A percentile compares a stretch with the other conserved stretches of the same genome.
Evolutionary conservation across 306 rosid genomes (phyloP).

Genomic region (Medicago lupulina): DNA sequence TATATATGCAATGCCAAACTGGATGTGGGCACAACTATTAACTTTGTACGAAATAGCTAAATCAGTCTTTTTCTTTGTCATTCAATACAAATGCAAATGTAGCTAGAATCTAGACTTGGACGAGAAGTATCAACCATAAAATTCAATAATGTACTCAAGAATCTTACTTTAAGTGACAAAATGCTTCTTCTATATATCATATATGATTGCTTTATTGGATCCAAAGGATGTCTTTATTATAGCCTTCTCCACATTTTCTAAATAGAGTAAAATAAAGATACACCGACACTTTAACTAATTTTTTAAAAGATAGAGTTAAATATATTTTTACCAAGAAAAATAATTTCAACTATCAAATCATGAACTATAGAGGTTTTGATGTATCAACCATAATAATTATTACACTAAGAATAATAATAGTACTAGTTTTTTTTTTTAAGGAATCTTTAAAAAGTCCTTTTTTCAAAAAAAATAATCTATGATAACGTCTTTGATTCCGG

Average conservation of each 20-base stretch:
- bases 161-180: background rate
- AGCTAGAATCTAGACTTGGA: constrained; percentile 26
- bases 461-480: no score
- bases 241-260: background rate
- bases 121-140: constrained; percentile 30
- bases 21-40: background rate
- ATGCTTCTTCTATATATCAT: background rate
- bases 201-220: constrained; percentile 2
- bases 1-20: background rate
- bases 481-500: no score
- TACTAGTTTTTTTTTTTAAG: no score
- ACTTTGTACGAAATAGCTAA: constrained; percentile 4
- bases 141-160: background rate
- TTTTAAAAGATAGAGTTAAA: no score
- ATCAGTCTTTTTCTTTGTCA: background rate
- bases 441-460: no score
- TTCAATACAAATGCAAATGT: constrained; percentile 6
- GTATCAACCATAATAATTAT: no score
- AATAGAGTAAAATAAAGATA: background rate
- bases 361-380: no score
- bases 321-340: no score
- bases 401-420: no score
- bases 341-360: no score
- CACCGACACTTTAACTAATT: no score
- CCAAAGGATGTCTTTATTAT: background rate